Evolutionary conservation across 495 filamentous ascomycete species (phyloP), one percentile per base, ranked within the genome.

Genomic region (Penicillium lagena): DNA sequence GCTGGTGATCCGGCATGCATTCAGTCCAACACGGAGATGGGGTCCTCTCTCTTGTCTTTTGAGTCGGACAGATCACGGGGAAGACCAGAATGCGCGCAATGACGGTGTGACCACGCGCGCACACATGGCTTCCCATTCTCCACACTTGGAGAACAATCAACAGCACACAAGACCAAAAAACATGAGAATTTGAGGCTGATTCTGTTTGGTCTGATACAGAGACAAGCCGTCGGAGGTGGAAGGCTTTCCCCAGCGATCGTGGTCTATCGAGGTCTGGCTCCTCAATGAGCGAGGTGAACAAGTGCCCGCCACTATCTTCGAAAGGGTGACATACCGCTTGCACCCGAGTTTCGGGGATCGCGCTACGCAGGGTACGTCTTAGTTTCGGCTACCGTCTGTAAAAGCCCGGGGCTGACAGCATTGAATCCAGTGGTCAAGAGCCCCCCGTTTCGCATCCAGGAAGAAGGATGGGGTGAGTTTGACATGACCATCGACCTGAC

Each of bases 391-490:
- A 22, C 22, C 4, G 6, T 22, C 0, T 22, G 22, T 22, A 22
- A 22, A 7, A n/a, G 10, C 12, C 29, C 9, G 22, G 29, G 38
- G 33, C 37, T 56, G 43, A 52, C 34, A 13, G 14, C 29, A 11
- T 40, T 8, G 35, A 53, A 34, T 34, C n/a, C 53, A 95, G 89
- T 80, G 7, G 78, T 91, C 73, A 83, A 81, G 55, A 82, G 82
- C 32, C 83, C 89, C 0, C 93, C 93, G 0, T 99, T 97, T 72
- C 78, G 79, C 17, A 93, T 95, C 61, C 69, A 79, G 42, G 94
- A 99, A 65, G 84, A 94, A 64, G 94, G 94, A 54, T 99, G 94
- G 94, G 94, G 94, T 56, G 94, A 99, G 68, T 99, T 99, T 59
- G 94, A 97, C 58, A 91, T 97, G 87, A 72, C 76, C 22, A 91